phyloP scores from a whole-genome alignment of 495 filamentous ascomycete species.

The Aspergillus indologenus region DNA sequence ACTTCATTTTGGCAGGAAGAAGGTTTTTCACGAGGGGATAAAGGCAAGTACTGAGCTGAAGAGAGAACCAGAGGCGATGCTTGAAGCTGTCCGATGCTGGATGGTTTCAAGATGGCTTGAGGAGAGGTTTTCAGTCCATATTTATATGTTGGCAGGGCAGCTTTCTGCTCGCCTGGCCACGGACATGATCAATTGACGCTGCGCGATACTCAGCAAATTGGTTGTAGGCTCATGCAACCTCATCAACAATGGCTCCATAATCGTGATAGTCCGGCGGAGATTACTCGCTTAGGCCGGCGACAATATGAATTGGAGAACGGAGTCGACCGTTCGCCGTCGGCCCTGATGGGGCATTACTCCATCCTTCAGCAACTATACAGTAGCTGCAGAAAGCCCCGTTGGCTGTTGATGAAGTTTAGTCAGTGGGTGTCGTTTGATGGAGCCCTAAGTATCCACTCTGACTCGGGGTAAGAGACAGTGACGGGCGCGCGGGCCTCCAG shows the following conservation, averaged over 20 bases:
- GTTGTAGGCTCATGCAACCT: neutral
- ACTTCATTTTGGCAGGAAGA: slow-evolving; percentile 20
- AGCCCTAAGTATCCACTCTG: neutral
- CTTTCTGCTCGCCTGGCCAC: neutral
- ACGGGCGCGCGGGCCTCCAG: neutral
- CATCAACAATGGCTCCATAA: neutral
- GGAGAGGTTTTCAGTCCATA: neutral
- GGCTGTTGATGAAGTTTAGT: neutral
- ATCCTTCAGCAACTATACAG: neutral
- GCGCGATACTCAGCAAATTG: neutral
- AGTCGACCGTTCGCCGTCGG: slow-evolving; percentile 4
- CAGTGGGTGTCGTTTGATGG: neutral
- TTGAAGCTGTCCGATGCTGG: slow-evolving; percentile 7
- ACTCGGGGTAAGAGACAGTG: neutral
- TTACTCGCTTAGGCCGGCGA: neutral
- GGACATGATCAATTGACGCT: neutral
- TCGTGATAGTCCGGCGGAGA: neutral
- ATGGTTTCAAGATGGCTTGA: neutral
- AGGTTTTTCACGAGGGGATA: neutral
- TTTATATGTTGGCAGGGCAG: neutral
- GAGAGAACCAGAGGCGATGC: slow-evolving; percentile 1
- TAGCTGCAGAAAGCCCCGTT: neutral
- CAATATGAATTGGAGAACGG: neutral
- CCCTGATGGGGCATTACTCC: neutral
- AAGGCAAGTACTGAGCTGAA: neutral